Evolutionary conservation across 1,284 basidiomycete species (phyloP).

Genomic region (Boletus semigastroideus): DNA sequence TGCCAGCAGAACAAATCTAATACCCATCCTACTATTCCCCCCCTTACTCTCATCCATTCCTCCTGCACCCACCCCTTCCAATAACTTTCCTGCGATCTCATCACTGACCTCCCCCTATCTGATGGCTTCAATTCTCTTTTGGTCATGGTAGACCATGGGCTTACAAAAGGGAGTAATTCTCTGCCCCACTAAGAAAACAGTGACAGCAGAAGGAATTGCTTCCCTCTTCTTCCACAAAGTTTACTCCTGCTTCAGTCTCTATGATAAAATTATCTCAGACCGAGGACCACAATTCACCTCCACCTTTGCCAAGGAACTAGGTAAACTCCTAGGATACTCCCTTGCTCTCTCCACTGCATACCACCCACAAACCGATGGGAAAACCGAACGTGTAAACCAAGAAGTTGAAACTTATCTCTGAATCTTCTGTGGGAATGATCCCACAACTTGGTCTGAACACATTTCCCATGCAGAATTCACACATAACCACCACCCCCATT

Average conservation of each 20-base stretch:
- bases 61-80: background rate
- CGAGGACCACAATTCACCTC: background rate
- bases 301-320: background rate
- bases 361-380: no score
- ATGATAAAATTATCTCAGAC: background rate
- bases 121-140: background rate
- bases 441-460: no score
- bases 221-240: background rate
- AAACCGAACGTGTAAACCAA: no score
- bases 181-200: background rate
- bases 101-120: background rate
- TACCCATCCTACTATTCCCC: background rate
- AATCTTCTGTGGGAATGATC: no score
- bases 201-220: background rate
- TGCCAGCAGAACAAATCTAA: background rate
- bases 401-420: no score
- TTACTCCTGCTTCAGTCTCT: background rate
- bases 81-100: background rate
- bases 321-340: background rate
- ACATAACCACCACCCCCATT: no score
- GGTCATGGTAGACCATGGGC: background rate
- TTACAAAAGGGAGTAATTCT: background rate
- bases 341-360: background rate
- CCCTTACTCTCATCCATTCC: background rate
- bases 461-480: no score